Evolutionary conservation across 2,329 filamentous ascomycete genomes (phyloP), one percentile per base, ranked within the genome.

Genomic region (Ceratocystis albifundus): DNA sequence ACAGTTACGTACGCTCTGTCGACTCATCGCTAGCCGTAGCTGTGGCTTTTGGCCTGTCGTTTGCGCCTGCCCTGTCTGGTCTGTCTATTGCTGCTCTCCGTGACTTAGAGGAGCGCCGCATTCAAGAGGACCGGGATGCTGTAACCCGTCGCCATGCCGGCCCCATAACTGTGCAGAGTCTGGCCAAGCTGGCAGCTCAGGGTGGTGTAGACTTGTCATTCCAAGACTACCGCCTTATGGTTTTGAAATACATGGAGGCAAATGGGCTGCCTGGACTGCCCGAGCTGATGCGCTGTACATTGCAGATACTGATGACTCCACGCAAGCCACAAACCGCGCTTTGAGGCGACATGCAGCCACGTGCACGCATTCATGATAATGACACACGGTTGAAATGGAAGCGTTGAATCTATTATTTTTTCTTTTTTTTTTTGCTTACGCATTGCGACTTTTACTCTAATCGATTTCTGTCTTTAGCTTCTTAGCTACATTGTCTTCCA

Each of bases 231-330:
- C 81, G 88, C 67, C 77, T 90, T 4, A 82, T 84, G n/a, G 86
- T 93, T 69, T 75, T 96, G 66, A 79, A 80, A 62, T 84, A 85
- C 75, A 75, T 95, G 69, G 86, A 87, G 67, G 77, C 76, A 4
- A 81, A 80, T 65, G 88, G 87, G 0, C 79, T 88, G 59, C 76
- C 74, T 10, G 90, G 90, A 0, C 79, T 93, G 36, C 81, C 82
- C 17, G 80, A 86, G 69, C 75, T 95, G 71, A 87, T 95, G 80
- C 88, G 88, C 74, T 89, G 85, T 71, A 92, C 89, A 0, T 90
- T 94, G 83, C 90, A 87, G 73, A 84, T 87, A 63, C 75, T 93
- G 70, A 85, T 84, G 75, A 82, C 78, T 68, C 75, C 76, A 44
- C 76, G 74, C 71, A 73, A 75, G 41, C 50, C 55, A 10, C 3